Evolutionary conservation across 352 stramenopile species (phyloP).

Genomic region (Chrysophaeum taylorii): DNA sequence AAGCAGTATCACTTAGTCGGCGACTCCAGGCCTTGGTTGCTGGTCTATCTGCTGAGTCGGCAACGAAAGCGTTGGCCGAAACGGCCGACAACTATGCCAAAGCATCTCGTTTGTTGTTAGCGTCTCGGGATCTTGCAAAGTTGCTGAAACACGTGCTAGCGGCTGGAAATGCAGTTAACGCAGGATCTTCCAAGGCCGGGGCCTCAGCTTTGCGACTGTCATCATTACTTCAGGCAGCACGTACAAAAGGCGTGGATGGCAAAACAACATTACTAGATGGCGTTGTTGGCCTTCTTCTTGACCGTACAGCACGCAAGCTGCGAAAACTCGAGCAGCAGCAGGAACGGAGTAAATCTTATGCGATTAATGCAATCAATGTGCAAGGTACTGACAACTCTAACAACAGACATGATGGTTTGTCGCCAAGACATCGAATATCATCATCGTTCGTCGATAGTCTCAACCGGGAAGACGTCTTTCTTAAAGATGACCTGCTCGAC

Average conservation of each 20-base stretch:
- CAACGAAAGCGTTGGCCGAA: too few species aligned
- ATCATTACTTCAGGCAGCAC: not conserved
- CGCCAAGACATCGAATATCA: not conserved
- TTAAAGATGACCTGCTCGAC: not conserved
- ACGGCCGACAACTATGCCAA: too few species aligned
- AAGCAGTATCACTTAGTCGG: not conserved
- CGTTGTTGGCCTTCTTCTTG: slow-evolving; percentile 7
- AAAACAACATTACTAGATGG: slow-evolving; percentile 14
- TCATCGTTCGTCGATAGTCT: not conserved
- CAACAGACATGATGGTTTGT: not conserved
- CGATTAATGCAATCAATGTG: too few species aligned
- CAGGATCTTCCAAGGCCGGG: not conserved
- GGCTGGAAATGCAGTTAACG: slow-evolving; percentile 10
- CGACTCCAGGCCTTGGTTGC: too few species aligned
- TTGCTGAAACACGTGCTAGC: slow-evolving; percentile 5
- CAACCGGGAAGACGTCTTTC: not conserved
- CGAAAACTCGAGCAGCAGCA: too few species aligned
- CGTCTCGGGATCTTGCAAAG: not conserved
- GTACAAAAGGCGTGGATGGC: slow-evolving; percentile 7
- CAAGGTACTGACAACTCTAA: not conserved
- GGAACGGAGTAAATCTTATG: too few species aligned
- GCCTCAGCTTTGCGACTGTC: not conserved
- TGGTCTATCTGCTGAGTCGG: too few species aligned
- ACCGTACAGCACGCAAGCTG: not conserved
- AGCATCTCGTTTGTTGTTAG: too few species aligned